Evolutionary conservation across 2,329 filamentous ascomycete genomes (phyloP), one percentile per base, ranked within the genome.

Genomic region (Fonsecaea pugnacius): DNA sequence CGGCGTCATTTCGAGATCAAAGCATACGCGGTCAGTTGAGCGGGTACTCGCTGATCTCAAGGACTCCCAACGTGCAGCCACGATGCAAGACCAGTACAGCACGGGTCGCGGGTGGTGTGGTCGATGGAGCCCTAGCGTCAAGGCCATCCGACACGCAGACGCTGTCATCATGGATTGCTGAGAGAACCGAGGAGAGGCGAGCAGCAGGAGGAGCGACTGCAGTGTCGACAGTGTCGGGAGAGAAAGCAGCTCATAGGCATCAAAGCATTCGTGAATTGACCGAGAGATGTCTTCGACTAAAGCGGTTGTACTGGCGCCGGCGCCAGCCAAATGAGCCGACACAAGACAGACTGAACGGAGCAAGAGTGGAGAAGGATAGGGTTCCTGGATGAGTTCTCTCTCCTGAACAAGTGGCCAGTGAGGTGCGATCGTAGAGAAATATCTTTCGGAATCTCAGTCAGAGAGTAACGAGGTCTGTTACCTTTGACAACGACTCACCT

Each of bases 301-400:
- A 24, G 38, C 27, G 30, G 18, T 27, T 14, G n/a, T 27, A 27
- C 30, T 30, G 30, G 24, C 4, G 21, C 35, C 24, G 21, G 18
- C 30, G 12, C 35, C 38, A 7, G 18, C 30, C 6, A 58, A 27
- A 16, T 32, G 33, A 18, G 55, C 55, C 38, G 55, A 58, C 14
- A 58, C 33, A n/a, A 58, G 38, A 10, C 55, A 58, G 16, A 58
- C 38, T 14, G 55, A 32, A 10, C 55, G 55, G 27, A 43, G 18
- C 36, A 58, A 30, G n/a, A 58, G 38, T 16, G 55, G 55, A 43
- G 55, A 48, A 58, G 55, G 32, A 12, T 40, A 58, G 30, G 55
- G 55, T 24, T 43, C 43, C 43, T 43, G 35, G 3, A 24, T n/a
- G 9, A 58, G 27, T 10, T 58, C 36, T 46, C n/a, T 36, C 48